These are phyloP conservation scores for Malus sieversii DNA, from an alignment of 306 rosid species.

Conservation along the genomic window DNA sequence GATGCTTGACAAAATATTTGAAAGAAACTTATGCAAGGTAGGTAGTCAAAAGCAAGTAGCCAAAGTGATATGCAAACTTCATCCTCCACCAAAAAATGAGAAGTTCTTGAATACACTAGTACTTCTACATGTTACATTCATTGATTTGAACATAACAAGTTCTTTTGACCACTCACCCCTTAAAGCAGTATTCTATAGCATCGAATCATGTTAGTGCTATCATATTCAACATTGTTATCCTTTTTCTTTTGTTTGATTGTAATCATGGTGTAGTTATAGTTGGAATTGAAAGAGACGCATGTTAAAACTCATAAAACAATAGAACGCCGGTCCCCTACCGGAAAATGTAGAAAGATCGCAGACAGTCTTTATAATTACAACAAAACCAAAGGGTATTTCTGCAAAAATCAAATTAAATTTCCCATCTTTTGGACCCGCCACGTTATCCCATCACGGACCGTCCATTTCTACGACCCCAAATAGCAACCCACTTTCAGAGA, in stretches of 20 bases:
- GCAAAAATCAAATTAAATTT: background rate
- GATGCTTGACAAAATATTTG: no score
- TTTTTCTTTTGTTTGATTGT: background rate
- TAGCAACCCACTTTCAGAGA: background rate
- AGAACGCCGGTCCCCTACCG: background rate
- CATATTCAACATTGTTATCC: background rate
- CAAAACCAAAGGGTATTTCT: background rate
- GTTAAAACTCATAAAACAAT: background rate
- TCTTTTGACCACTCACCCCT: background rate
- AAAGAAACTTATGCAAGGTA: no score
- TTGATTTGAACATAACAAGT: background rate
- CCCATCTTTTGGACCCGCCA: background rate
- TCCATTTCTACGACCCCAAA: background rate
- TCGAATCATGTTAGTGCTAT: background rate
- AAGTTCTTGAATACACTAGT: no score
- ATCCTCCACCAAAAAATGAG: no score
- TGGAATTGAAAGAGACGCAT: background rate
- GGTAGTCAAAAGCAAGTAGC: no score
- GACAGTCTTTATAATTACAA: background rate
- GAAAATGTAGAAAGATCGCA: background rate
- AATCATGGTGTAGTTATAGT: background rate
- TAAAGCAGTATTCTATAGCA: background rate
- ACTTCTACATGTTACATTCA: no score
- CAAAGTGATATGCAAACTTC: no score
- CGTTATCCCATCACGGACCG: background rate